A percentile compares a stretch with the other conserved stretches of the same genome.
Evolutionary conservation across 768 basidiomycete genomes (phyloP).

Genomic region (Pleurotus tuber-regium): DNA sequence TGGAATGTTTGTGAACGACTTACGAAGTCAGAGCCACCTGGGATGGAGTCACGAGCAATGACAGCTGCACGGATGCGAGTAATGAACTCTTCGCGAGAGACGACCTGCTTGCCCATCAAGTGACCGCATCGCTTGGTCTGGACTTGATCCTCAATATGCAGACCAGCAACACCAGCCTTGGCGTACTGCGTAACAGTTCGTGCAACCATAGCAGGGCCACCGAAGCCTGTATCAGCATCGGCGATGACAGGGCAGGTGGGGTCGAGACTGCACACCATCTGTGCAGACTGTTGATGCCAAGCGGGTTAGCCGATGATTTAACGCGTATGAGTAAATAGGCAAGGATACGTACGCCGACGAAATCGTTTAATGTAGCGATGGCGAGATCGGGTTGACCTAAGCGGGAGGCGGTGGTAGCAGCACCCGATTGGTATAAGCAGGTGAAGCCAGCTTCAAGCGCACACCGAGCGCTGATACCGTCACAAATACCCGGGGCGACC

Average conservation of each 20-base stretch:
- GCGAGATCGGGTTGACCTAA: slow-evolving; percentile 77
- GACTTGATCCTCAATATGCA: slow-evolving; percentile 83
- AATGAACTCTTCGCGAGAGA: slow-evolving; percentile 72
- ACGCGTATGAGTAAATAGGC: not conserved
- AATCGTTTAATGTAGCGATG: slow-evolving; percentile 76
- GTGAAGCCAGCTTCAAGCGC: slow-evolving; percentile 51
- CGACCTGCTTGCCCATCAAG: slow-evolving; percentile 77
- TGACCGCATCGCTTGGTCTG: slow-evolving; percentile 83
- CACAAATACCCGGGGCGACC: slow-evolving; percentile 36
- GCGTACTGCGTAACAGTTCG: slow-evolving; percentile 71
- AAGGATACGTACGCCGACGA: slow-evolving; percentile 45
- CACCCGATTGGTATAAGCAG: slow-evolving; percentile 51
- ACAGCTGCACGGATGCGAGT: slow-evolving; percentile 78
- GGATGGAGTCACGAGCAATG: slow-evolving; percentile 71
- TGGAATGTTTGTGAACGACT: slow-evolving; percentile 16
- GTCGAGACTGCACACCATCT: slow-evolving; percentile 66
- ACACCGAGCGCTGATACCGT: slow-evolving; percentile 50
- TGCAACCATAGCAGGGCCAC: slow-evolving; percentile 72
- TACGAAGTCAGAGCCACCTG: slow-evolving; percentile 76
- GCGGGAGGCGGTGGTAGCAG: slow-evolving; percentile 50
- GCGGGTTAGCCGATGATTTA: slow-evolving; percentile 2
- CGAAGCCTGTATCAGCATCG: slow-evolving; percentile 80
- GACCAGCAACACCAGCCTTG: slow-evolving; percentile 65
- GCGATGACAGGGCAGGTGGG: slow-evolving; percentile 74
- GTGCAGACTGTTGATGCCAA: slow-evolving; percentile 54